Evolutionary conservation across 2,329 filamentous ascomycete species (phyloP), one percentile per base, ranked within the genome.

Genomic region (Volutella citrinella): DNA sequence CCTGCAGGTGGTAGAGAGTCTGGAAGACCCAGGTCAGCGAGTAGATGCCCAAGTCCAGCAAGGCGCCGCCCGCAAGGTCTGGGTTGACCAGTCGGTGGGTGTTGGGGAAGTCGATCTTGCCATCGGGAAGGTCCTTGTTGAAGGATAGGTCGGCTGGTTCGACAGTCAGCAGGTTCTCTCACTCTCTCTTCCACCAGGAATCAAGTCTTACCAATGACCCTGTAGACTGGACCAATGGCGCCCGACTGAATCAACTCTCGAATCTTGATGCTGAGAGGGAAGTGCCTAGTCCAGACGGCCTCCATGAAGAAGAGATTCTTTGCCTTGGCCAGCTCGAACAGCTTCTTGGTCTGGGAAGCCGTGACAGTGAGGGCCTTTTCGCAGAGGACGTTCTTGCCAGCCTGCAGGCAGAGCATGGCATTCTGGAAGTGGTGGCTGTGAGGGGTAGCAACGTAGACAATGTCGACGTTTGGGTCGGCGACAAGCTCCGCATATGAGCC

Each of bases 361-460:
- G 84, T 95, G 43, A 91, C 85, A 2, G 88, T 94, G 52, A 95
- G 82, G 0, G 89, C 79, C 71, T 95, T 95, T 64, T 95, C 89
- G 61, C 88, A 95, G 20, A 95, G 76, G 19, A 95, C 87, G 52
- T 91, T 76, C 72, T 95, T 95, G 53, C 87, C 85, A 7, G 84
- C 85, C 47, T 87, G 76, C 23, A 95, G 72, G 26, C 82, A 84
- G n/a, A 94, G 75, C 78, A 89, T 87, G 45, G 80, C 77, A 64
- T 95, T 91, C 61, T 94, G 87, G 68, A 90, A 95, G 68, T 95
- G 89, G 61, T 95, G 89, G 51, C 85, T 90, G 67, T 95, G 89
- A 12, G 89, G 89, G 5, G 89, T 95, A 16, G 87, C 88, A 36
- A 95, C 78, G 62, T 95, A 95, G 64, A 95, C 66, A 50, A 94